These are phyloP conservation scores for Acanthamoeba castellanii DNA, from an alignment of 208 protist species.

Conservation along the genomic window DNA sequence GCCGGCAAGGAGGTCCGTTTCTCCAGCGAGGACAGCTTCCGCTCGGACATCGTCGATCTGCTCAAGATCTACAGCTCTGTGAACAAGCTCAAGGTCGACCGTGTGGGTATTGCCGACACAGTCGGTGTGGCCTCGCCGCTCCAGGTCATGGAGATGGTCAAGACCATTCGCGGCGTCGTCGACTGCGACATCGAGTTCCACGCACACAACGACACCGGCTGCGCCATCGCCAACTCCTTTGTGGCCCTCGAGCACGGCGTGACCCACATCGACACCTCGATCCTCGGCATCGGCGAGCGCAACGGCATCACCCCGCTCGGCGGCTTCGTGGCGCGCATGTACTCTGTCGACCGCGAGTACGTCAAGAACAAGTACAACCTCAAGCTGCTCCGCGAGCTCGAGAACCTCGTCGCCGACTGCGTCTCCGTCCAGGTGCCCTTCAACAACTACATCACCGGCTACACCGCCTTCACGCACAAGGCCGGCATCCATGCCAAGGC, in stretches of 20 bases:
- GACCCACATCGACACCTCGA: constrained; percentile 90
- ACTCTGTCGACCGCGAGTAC: constrained; percentile 86
- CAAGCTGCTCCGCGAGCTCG: constrained; percentile 81
- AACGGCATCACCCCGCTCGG: constrained; percentile 90
- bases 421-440: constrained; percentile 88
- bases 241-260: constrained; percentile 87
- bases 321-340: constrained; percentile 89
- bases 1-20: constrained; percentile 89
- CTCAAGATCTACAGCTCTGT: constrained; percentile 86
- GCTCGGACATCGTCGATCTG: constrained; percentile 85
- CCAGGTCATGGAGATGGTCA: constrained; percentile 82
- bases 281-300: constrained; percentile 90
- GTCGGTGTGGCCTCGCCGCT: constrained; percentile 88
- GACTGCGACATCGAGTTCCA: constrained; percentile 85
- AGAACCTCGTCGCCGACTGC: constrained; percentile 87
- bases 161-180: constrained; percentile 70
- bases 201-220: constrained; percentile 90
- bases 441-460: constrained; percentile 91
- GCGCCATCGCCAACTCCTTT: constrained; percentile 87
- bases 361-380: constrained; percentile 86
- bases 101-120: constrained; percentile 90
- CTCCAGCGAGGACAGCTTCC: constrained; percentile 90
- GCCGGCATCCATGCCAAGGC: constrained; percentile 89
- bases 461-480: constrained; percentile 91
- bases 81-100: constrained; percentile 85